Conservation (phyloP, 169 alveolate genomes). For the Eimeria necatrix region DNA sequence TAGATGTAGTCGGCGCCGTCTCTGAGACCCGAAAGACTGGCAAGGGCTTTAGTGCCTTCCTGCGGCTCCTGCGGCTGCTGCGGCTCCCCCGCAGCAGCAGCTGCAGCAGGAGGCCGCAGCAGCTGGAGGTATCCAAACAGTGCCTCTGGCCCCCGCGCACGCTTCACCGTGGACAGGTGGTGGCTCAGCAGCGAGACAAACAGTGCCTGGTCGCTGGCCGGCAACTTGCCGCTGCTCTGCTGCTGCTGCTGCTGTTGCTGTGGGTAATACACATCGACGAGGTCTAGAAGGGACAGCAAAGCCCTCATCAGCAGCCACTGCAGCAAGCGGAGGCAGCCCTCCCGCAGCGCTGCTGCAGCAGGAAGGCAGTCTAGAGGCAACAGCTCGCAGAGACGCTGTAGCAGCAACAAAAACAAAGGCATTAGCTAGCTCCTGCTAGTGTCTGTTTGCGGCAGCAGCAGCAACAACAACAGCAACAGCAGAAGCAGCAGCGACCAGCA, state of each 20-base stretch:
- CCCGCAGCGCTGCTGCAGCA: not conserved
- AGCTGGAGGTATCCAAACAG: not conserved
- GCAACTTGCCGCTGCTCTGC: not conserved
- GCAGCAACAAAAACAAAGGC: not conserved
- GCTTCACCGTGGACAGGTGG: not conserved
- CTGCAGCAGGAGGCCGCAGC: not conserved
- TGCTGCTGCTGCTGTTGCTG: not conserved
- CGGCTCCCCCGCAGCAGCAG: not conserved
- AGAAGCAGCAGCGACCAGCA: not conserved
- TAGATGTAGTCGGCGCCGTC: not conserved
- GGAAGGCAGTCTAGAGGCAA: not conserved
- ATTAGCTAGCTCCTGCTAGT: not conserved
- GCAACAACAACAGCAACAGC: not conserved
- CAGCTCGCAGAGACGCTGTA: constrained; percentile 4
- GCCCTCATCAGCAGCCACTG: not conserved
- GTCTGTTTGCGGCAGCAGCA: not conserved
- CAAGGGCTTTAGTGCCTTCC: not conserved
- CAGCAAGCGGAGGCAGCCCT: not conserved
- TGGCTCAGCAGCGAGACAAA: not conserved
- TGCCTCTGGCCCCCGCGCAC: not conserved
- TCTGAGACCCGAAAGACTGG: not conserved
- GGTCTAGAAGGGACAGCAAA: not conserved
- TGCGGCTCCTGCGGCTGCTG: not conserved
- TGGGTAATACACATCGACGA: not conserved
- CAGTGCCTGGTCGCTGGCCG: not conserved